Conservation (phyloP, 257 asterid genomes). For the Forsythia viridissima region DNA sequence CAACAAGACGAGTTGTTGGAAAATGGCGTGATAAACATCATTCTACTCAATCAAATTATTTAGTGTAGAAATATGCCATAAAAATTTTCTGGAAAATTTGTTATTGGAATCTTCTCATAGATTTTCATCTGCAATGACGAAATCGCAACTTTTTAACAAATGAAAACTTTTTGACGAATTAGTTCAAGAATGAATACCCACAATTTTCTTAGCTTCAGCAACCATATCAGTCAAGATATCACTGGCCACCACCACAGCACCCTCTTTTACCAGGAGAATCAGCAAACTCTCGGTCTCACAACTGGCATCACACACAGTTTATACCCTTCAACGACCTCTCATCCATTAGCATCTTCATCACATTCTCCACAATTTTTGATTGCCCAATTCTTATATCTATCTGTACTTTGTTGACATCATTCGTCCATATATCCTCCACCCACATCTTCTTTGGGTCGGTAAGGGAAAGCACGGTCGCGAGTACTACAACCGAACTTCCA, state of each 20-base stretch:
- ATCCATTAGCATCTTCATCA: constrained; percentile 75
- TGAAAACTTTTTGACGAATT: neutral
- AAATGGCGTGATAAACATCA: no score
- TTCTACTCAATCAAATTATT: no score
- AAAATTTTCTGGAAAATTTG: no score
- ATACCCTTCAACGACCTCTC: constrained; percentile 71
- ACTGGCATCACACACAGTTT: constrained; percentile 89
- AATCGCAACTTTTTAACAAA: neutral
- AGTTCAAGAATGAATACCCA: constrained; percentile 12
- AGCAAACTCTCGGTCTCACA: constrained; percentile 90
- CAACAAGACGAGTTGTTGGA: no score
- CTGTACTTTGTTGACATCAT: constrained; percentile 83
- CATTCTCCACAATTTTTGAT: constrained; percentile 82
- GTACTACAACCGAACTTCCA: constrained; percentile 68
- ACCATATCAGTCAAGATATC: constrained; percentile 97
- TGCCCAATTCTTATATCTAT: constrained; percentile 80
- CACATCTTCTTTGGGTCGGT: constrained; percentile 91
- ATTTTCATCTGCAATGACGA: no score
- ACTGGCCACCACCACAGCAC: constrained; percentile 80
- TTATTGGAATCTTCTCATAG: no score
- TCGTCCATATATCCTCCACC: constrained; percentile 89
- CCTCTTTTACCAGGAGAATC: constrained; percentile 88
- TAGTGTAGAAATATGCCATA: no score
- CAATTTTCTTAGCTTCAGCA: constrained; percentile 85
- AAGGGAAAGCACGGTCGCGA: constrained; percentile 75